Evolutionary conservation across 2,329 filamentous ascomycete genomes (phyloP), one percentile per base, ranked within the genome.

Genomic region (Colletotrichum abscissum): DNA sequence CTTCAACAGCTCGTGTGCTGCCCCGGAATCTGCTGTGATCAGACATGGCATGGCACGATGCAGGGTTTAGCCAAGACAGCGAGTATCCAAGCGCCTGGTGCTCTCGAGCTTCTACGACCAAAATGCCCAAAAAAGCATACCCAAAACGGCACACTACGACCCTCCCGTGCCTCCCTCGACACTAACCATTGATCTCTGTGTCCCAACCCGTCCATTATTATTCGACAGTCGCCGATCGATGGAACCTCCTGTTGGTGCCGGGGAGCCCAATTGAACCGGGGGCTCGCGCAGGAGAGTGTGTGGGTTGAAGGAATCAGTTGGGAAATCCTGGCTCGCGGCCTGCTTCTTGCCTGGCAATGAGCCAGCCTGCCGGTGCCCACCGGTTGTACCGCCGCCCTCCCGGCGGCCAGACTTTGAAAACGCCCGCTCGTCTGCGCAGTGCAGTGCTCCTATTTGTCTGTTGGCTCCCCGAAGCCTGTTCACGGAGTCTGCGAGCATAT

Each of bases 371-470:
- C 72, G 74, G 67, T 65, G 70, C 46, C 67, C 64, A 68, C 74
- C 55, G 69, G 63, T 63, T 22, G 57, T 46, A 16, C 42, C 56
- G 42, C 70, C 59, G 66, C 52, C 16, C 24, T 63, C 35, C 42
- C 69, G 66, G n/a, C 69, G 62, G 72, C 63, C 58, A 63, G 68
- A 55, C 68, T 63, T 57, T 58, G 63, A 63, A 55, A 75, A 74
- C 74, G 74, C 72, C 72, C 74, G 74, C 74, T 73, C 74, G 63
- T 46, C 74, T 75, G 74, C 74, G 69, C 62, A 22, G 65, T 67
- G 58, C 67, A 57, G 58, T 46, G 54, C 69, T 75, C 63, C 70
- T 64, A 75, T 75, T 73, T 75, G 74, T 56, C 73, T 72, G 59
- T 74, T 72, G 62, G 63, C 30, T 55, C 62, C 46, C 33, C 49